Conservation (phyloP, 1,284 basidiomycete genomes). For the Irpex sp. region DNA sequence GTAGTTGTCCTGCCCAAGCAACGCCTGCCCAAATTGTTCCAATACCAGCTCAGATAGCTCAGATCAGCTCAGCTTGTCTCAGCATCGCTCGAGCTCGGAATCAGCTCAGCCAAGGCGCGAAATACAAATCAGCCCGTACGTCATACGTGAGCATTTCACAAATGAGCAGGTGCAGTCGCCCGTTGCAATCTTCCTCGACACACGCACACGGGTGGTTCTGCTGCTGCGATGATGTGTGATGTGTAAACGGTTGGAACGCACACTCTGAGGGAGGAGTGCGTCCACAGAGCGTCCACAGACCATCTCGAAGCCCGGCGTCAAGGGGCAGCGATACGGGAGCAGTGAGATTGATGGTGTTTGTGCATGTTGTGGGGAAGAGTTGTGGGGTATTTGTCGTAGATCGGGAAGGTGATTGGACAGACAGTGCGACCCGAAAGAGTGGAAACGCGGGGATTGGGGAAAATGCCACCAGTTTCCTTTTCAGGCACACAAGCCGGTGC, state of each 20-base stretch:
- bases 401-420: constrained; percentile 6
- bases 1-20: too few species aligned
- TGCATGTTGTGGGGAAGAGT: constrained; percentile 8
- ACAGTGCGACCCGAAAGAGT: constrained; percentile 8
- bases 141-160: neutral
- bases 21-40: too few species aligned
- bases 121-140: neutral
- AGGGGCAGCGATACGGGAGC: neutral
- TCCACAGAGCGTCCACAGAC: neutral
- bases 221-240: neutral
- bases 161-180: neutral
- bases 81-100: neutral
- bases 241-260: neutral
- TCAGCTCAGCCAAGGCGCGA: neutral
- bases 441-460: constrained; percentile 16
- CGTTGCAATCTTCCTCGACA: neutral
- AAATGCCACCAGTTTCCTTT: neutral
- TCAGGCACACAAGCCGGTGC: constrained; percentile 5
- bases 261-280: neutral
- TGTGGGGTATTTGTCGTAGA: constrained; percentile 14
- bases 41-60: neutral
- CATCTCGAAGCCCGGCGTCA: neutral
- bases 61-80: neutral
- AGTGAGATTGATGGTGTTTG: constrained; percentile 8
- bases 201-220: neutral